These are phyloP conservation scores for Chloroidium sp. DNA, from an alignment of 163 green algal species.

Conservation along the genomic window DNA sequence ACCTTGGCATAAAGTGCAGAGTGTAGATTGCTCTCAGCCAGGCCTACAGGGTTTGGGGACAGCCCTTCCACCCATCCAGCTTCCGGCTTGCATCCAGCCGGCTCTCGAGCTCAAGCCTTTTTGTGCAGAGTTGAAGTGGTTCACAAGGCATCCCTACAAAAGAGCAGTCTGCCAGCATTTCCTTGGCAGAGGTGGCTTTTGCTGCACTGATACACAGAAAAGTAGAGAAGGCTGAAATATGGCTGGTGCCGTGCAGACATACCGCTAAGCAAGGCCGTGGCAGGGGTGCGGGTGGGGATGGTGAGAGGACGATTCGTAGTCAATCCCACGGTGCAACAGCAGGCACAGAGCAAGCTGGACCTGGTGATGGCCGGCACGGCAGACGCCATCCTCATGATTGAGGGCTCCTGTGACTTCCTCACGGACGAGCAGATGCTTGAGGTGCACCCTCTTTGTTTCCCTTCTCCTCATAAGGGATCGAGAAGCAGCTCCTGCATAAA, in stretches of 20 bases:
- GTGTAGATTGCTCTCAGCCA: no score
- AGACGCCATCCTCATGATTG: slow-evolving; percentile 93
- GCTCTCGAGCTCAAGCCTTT: no score
- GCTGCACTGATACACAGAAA: background rate
- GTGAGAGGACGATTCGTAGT: slow-evolving; percentile 57
- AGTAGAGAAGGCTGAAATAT: background rate
- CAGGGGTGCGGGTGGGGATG: slow-evolving; percentile 81
- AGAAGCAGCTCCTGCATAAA: background rate
- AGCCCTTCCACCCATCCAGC: no score
- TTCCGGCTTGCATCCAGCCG: no score
- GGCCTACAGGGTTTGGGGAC: no score
- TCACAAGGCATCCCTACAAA: no score
- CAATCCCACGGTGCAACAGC: slow-evolving; percentile 78
- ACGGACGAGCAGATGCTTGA: slow-evolving; percentile 81
- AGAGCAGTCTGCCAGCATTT: no score
- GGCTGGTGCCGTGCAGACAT: slow-evolving; percentile 56
- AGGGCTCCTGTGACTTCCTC: slow-evolving; percentile 91
- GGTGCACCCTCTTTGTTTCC: slow-evolving; percentile 28
- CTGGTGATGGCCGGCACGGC: slow-evolving; percentile 86
- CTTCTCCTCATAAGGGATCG: background rate
- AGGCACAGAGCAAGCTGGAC: slow-evolving; percentile 68
- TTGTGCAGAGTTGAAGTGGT: no score
- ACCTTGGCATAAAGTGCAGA: no score
- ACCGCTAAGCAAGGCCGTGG: slow-evolving; percentile 75
- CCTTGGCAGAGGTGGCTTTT: background rate